Evolutionary conservation across 129 eudicot genomes (phyloP), one percentile per base, ranked within the genome.

Genomic region (Smallanthus sonchifolius): DNA sequence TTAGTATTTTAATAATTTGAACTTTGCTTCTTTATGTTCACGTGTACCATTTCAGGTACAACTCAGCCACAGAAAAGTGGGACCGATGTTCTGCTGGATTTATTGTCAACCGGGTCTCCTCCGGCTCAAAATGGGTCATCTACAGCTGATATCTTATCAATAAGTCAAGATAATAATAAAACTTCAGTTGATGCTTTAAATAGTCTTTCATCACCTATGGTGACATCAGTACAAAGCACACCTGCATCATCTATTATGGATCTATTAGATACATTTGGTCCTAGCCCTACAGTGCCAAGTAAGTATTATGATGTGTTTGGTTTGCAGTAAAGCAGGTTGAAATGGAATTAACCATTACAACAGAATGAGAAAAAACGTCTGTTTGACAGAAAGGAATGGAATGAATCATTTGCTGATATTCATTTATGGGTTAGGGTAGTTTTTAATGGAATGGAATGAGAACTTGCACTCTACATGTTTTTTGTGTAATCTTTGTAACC

Each of bases 1-100:
- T 70, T 70, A 34, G 6, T n/a, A 17, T 36, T 16, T 35, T 35
- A 19, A 52, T 71, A 15, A n/a, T 54, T 67, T 40, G 20, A n/a
- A 38, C 51, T 16, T 40, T 4, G 30, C 30, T 24, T 24, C 30
- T 32, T 44, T 39, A 56, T 68, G 47, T 38, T 62, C 38, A 72
- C 77, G 71, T 71, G 36, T 51, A 32, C 63, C 10, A 38, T 80
- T 84, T 69, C 84, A 92, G 98, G 91, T 75, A 54, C 83, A 65
- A 83, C 65, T 62, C 97, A 87, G 81, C 51, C 83, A 72, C 95
- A 87, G 65, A 90, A 86, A 83, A 86, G 81, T 75, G 91, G 97
- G 56, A 82, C 88, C 4, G 92, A 93, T 80, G 96, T 73, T 64
- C 79, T 93, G 57, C 76, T 93, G 80, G 98, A 93, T 88, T 89